These are phyloP conservation scores for Arachis stenosperma DNA, from an alignment of 306 rosid species.

Conservation along the genomic window DNA sequence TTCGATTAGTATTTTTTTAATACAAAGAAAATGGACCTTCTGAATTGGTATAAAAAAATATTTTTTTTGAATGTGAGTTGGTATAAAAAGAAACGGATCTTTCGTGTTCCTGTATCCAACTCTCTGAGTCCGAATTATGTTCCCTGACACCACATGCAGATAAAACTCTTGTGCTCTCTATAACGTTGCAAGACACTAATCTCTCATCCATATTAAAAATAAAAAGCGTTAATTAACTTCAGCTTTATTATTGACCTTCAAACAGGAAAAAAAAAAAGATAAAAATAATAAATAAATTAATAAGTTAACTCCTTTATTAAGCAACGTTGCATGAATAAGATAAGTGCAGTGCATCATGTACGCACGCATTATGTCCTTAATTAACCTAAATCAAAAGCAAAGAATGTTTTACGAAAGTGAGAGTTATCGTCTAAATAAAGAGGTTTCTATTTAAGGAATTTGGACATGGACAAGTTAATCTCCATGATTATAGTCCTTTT, in stretches of 20 bases:
- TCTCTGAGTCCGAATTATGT: too few species aligned
- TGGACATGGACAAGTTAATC: neutral
- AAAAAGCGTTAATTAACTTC: conserved; percentile 35
- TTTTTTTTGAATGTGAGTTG: too few species aligned
- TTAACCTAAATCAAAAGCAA: conserved; percentile 10
- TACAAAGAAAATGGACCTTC: too few species aligned
- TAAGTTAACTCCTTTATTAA: conserved; percentile 42
- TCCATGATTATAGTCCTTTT: neutral
- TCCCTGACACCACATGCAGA: too few species aligned
- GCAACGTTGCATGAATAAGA: conserved; percentile 43
- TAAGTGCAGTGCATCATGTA: conserved; percentile 28
- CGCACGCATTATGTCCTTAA: conserved; percentile 35
- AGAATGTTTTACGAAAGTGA: conserved; percentile 1
- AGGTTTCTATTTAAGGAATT: conserved; percentile 21
- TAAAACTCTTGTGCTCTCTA: too few species aligned
- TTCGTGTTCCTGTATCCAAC: too few species aligned
- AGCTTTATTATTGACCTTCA: conserved; percentile 12
- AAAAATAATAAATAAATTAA: too few species aligned
- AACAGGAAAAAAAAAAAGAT: neutral
- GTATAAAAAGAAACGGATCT: too few species aligned
- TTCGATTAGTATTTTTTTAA: too few species aligned
- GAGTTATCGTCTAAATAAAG: neutral
- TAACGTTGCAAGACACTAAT: too few species aligned
- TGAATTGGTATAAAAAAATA: too few species aligned
- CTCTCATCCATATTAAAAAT: too few species aligned